phyloP scores from a whole-genome alignment of 371 early-diverging fungal species.

The Mucor racemosus region DNA sequence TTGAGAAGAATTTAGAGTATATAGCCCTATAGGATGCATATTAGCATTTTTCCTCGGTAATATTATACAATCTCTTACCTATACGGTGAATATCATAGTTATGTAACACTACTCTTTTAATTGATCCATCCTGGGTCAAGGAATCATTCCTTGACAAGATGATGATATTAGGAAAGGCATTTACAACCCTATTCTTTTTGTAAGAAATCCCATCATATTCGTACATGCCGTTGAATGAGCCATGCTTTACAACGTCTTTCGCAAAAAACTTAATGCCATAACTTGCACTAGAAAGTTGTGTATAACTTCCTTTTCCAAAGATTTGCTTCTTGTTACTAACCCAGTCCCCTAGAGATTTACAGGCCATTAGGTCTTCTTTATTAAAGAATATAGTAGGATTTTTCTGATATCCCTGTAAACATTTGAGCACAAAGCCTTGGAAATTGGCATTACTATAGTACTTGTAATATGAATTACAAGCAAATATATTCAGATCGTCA shows the following conservation, averaged over 20 bases:
- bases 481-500: not conserved
- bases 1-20: not conserved
- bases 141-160: not conserved
- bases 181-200: not conserved
- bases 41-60: not conserved
- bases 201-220: not conserved
- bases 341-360: not conserved
- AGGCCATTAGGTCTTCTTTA: not conserved
- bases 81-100: constrained; percentile 2
- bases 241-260: not conserved
- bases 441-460: not conserved
- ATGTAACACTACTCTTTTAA: not conserved
- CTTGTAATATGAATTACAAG: not conserved
- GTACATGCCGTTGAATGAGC: not conserved
- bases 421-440: not conserved
- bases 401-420: not conserved
- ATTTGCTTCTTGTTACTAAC: not conserved
- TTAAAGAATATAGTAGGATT: not conserved
- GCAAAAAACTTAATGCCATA: not conserved
- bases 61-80: not conserved
- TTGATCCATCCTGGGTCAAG: not conserved
- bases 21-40: not conserved
- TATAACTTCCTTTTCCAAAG: not conserved
- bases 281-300: not conserved
- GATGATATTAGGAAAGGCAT: not conserved